Conservation (phyloP, 1,284 basidiomycete genomes). For the Vanrija sp. region DNA sequence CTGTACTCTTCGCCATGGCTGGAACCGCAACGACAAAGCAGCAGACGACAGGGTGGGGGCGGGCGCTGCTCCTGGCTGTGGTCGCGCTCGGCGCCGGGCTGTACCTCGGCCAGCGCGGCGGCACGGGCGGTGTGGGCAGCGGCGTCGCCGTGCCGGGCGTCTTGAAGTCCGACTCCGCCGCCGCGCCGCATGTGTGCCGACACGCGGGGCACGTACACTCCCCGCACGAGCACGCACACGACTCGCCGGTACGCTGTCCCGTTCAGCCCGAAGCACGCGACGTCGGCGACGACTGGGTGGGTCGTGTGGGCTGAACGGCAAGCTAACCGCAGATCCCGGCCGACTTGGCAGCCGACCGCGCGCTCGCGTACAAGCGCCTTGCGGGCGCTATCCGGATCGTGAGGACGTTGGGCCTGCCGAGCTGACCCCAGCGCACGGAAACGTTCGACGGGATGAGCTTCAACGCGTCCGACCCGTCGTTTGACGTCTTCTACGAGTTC, state of each 20-base stretch:
- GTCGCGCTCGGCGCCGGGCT: background rate
- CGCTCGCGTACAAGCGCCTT: slow-evolving; percentile 11
- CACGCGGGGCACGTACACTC: background rate
- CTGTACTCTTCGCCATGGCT: too few relatives aligned
- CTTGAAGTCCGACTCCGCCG: background rate
- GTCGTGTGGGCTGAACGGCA: background rate
- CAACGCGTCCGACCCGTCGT: slow-evolving; percentile 10
- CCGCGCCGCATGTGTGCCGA: background rate
- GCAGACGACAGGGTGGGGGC: background rate
- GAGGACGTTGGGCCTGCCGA: background rate
- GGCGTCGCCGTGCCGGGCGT: background rate
- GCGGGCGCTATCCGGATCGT: slow-evolving; percentile 13
- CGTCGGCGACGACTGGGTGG: background rate
- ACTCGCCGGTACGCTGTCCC: background rate
- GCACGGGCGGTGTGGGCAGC: background rate
- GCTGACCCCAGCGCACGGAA: slow-evolving; percentile 7
- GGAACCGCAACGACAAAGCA: too few relatives aligned
- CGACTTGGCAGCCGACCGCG: background rate
- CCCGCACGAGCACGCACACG: background rate
- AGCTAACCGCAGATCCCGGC: background rate
- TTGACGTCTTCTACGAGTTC: slow-evolving; percentile 16
- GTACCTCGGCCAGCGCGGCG: background rate
- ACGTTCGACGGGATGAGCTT: slow-evolving; percentile 19
- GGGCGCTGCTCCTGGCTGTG: background rate
- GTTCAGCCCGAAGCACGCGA: background rate